Base-by-base conservation (phyloP, 23 red algal genomes). In the Cyanidiococcus yangmingshanensis region DNA sequence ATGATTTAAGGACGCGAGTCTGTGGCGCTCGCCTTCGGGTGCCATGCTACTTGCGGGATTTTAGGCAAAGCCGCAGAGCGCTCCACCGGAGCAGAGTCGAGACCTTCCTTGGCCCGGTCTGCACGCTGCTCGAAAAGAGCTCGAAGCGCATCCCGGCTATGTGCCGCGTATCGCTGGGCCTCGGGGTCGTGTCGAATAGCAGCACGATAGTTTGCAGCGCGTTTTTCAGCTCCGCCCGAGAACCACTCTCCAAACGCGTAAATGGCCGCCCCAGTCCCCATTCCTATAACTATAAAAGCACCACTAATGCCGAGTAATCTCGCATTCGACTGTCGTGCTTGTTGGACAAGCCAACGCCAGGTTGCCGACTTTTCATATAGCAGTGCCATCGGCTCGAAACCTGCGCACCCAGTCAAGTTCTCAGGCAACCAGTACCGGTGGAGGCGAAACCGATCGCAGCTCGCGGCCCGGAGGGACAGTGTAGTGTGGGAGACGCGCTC, bases 121-220 rank as follows among this genome's bases (percentile, higher is more conserved):
- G 45, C 45, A 15, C 45, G 45, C 27, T 71, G 63, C 3, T 12
- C 63, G 63, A 71, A 71, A 32, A 71, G 21, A 17, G 63, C 63
- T 71, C n/a, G n/a, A 12, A 71, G 63, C 63, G 63, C 63, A 29
- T 71, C 63, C 63, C 32, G 21, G 63, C 63, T 71, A 29, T 71
- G 63, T 2, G 15, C n/a, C 12, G 63, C 63, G 32, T 71, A 71
- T 2, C 63, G 63, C 63, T 71, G 7, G 27, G 63, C 63, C 63
- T 71, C 63, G 12, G 63, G 63, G 32, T 71, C 63, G 63, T 35
- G 63, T 17, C n/a, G n/a, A 12, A 71, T 32, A 25, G 21, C 32
- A 7, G n/a, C n/a, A 12, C 63, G 63, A 7, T 32, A 35, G n/a
- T 71, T 35, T 25, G 63, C 63, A 2, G 21, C 63, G 63, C 63